These are phyloP conservation scores for Lachancea fermentati DNA, from an alignment of 805 yeast genomes.

Conservation along the genomic window DNA sequence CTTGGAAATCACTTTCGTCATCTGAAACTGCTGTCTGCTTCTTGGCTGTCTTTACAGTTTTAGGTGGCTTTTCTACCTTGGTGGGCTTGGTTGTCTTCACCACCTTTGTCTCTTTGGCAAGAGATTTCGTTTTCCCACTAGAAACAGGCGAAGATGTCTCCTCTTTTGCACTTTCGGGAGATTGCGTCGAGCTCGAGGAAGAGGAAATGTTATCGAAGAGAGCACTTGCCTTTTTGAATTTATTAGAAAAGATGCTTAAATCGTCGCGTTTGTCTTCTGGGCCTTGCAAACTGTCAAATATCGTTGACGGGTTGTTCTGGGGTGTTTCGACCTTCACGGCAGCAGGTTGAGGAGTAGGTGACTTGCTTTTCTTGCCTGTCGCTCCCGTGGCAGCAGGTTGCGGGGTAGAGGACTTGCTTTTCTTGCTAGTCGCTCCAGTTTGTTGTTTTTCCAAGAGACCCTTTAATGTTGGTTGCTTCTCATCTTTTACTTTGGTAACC, in stretches of 20 bases:
- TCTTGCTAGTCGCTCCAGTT: background rate
- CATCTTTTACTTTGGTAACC: constrained; percentile 22
- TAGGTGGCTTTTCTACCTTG: background rate
- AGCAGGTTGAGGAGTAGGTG: no score
- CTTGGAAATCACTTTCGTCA: constrained; percentile 21
- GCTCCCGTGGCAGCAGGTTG: no score
- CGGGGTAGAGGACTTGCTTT: no score
- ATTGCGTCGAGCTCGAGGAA: background rate
- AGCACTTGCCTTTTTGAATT: constrained; percentile 29
- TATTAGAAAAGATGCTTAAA: constrained; percentile 28
- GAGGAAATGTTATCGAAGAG: constrained; percentile 20
- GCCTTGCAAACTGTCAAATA: no score
- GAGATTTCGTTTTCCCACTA: no score
- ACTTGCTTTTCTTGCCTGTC: no score
- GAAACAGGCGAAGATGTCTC: no score
- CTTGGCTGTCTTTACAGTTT: constrained; percentile 1
- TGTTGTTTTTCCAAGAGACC: constrained; percentile 6
- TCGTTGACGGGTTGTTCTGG: no score
- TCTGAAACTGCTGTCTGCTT: background rate
- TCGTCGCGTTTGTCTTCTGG: constrained; percentile 12
- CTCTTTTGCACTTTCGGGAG: no score
- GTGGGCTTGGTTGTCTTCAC: background rate
- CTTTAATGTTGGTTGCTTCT: constrained; percentile 11
- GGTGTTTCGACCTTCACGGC: no score
- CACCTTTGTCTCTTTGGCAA: no score